These are phyloP conservation scores for Mychonastes homosphaera DNA, from an alignment of 139 green algal genomes.

Conservation along the genomic window DNA sequence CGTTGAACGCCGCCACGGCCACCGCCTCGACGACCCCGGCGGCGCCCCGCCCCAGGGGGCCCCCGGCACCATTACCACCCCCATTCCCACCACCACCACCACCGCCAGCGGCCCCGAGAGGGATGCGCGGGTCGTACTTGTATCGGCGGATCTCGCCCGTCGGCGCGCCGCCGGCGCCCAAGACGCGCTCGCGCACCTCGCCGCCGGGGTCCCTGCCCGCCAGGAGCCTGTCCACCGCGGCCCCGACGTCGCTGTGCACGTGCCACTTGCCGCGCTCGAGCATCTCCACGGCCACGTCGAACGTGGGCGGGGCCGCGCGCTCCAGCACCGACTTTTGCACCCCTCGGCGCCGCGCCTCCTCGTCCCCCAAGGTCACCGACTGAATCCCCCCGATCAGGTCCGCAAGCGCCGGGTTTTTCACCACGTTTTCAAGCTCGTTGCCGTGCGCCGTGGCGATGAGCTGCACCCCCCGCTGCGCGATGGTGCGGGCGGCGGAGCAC, in stretches of 20 bases:
- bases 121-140: conserved; percentile 25
- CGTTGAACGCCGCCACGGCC: too few relatives aligned
- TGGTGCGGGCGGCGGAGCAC: conserved; percentile 85
- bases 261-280: conserved; percentile 56
- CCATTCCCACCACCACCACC: too few relatives aligned
- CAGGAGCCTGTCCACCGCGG: conserved; percentile 26
- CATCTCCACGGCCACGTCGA: conserved; percentile 96
- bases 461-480: conserved; percentile 73
- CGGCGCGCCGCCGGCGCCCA: too few relatives aligned
- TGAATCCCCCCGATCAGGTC: conserved; percentile 59
- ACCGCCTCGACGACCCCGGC: too few relatives aligned
- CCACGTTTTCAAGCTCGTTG: conserved; percentile 91
- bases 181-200: conserved; percentile 26
- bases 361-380: conserved; percentile 62
- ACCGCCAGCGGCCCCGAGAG: not conserved
- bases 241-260: conserved; percentile 36
- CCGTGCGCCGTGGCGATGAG: conserved; percentile 72
- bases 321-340: conserved; percentile 96
- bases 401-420: conserved; percentile 87
- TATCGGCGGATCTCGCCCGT: conserved; percentile 32
- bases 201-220: conserved; percentile 16
- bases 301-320: conserved; percentile 77
- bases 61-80: too few relatives aligned
- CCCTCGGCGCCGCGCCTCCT: conserved; percentile 70
- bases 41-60: too few relatives aligned